Evolutionary conservation across 441 rosid genomes (phyloP).

Genomic region (Pelargonium citronellum): DNA sequence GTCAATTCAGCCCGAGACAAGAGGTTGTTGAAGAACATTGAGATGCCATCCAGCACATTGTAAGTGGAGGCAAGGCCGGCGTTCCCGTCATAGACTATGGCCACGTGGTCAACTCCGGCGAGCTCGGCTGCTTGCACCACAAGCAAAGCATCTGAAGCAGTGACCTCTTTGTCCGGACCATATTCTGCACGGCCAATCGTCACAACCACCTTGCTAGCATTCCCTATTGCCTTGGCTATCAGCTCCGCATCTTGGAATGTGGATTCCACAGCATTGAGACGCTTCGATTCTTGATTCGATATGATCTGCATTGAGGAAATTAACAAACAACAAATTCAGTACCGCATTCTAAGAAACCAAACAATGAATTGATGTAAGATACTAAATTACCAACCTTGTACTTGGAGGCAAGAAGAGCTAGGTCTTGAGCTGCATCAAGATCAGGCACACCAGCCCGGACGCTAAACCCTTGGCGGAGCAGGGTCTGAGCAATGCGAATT

Average conservation of each 20-base stretch:
- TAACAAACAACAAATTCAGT: conserved; percentile 12
- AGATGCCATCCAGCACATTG: conserved; percentile 71
- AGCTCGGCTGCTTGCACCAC: conserved; percentile 77
- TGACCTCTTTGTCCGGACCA: conserved; percentile 60
- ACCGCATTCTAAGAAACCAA: no score
- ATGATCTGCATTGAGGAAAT: conserved; percentile 38
- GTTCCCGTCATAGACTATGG: conserved; percentile 59
- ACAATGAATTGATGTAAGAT: no score
- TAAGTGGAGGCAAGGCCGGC: conserved; percentile 38
- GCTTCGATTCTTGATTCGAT: conserved; percentile 67
- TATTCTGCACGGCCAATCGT: conserved; percentile 66
- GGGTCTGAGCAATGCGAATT: conserved; percentile 60
- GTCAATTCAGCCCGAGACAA: conserved; percentile 54
- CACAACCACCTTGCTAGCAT: conserved; percentile 84
- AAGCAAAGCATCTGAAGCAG: conserved; percentile 61
- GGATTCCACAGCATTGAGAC: conserved; percentile 82
- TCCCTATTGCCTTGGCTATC: conserved; percentile 93
- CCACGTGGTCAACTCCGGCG: conserved; percentile 79
- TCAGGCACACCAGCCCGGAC: conserved; percentile 89
- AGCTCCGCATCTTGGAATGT: conserved; percentile 58
- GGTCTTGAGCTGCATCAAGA: conserved; percentile 73
- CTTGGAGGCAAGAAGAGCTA: conserved; percentile 69
- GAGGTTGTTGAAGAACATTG: conserved; percentile 67
- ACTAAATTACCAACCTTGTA: conserved; percentile 54
- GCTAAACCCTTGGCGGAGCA: conserved; percentile 68